Conservation (phyloP, 164 flowering plant species). For the Warburgia ugandensis region DNA sequence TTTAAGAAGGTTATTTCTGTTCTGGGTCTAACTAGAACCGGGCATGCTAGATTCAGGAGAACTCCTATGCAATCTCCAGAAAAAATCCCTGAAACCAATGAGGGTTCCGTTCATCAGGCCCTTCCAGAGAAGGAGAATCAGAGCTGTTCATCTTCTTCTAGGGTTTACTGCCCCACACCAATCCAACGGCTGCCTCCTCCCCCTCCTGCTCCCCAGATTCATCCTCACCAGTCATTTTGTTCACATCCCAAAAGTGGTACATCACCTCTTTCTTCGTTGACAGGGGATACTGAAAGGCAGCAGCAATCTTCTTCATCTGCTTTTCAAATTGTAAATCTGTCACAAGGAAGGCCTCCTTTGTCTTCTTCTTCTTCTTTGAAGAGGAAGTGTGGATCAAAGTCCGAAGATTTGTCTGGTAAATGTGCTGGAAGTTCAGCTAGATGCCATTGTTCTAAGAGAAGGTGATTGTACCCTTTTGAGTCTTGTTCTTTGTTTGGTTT, state of each 20-base stretch:
- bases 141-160: too few species aligned
- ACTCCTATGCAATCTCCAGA: conserved; percentile 27
- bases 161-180: conserved; percentile 33
- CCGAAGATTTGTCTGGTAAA: conserved; percentile 41
- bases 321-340: conserved; percentile 43
- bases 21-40: conserved; percentile 69
- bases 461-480: conserved; percentile 20
- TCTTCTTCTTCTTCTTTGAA: conserved; percentile 45
- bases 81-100: background rate
- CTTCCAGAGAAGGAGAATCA: too few species aligned
- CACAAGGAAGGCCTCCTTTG: conserved; percentile 50
- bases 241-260: too few species aligned
- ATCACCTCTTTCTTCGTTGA: too few species aligned
- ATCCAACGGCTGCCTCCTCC: conserved; percentile 62
- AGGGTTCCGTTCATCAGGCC: background rate
- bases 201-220: too few species aligned
- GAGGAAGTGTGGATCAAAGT: conserved; percentile 46
- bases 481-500: background rate
- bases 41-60: conserved; percentile 86
- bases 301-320: conserved; percentile 27
- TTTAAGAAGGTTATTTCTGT: conserved; percentile 74
- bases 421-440: conserved; percentile 32
- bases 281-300: too few species aligned
- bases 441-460: conserved; percentile 71
- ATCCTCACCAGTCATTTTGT: too few species aligned